Base-by-base conservation (phyloP, 495 filamentous ascomycete genomes). In the Hyaloscypha variabilis region DNA sequence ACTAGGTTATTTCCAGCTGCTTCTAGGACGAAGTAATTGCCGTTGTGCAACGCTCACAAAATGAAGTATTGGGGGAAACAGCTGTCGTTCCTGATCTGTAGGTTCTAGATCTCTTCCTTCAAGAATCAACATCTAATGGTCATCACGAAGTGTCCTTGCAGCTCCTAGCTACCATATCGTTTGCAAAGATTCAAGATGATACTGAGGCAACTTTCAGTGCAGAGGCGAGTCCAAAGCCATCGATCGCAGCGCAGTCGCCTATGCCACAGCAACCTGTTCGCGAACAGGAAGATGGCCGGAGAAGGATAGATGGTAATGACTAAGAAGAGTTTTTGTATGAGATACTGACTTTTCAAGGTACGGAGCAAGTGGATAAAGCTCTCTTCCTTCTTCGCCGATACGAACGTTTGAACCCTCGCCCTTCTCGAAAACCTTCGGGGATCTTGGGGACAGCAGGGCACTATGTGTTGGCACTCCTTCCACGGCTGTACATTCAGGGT, bases 291-390 rank as follows among this genome's bases (percentile, higher is more conserved):
- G 46, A 69, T 36, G 46, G 49, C 25, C 54, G 52, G 17, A 55
- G 46, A 19, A 67, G 30, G n/a, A 58, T 62, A 55, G 67, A 67
- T 63, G 70, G 70, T 72, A 56, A 53, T 60, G 17, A 19, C 31
- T 14, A 19, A 17, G 19, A 46, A 17, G 11, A 17, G 11, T 46
- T 4, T 46, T 46, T 46, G 39, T 19, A 46, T 4, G 13, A 46
- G 6, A 46, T 46, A 46, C 39, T 46, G 39, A 46, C 39, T 1
- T 46, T 46, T 46, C n/a, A 8, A 72, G 71, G 71, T 10, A 42
- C 62, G 8, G 68, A 73, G 50, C 61, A 69, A 13, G 69, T 74
- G 19, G 60, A 68, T 8, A 72, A 72, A 62, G 72, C 72, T 14
- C 60, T 74, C 8, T 49, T 62, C 14, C 63, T 68, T 42, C 72